Percentiles rank a stretch among this genome's conserved stretches.
Conservation (phyloP, 345 rosid species). For the Turnera subulata region DNA sequence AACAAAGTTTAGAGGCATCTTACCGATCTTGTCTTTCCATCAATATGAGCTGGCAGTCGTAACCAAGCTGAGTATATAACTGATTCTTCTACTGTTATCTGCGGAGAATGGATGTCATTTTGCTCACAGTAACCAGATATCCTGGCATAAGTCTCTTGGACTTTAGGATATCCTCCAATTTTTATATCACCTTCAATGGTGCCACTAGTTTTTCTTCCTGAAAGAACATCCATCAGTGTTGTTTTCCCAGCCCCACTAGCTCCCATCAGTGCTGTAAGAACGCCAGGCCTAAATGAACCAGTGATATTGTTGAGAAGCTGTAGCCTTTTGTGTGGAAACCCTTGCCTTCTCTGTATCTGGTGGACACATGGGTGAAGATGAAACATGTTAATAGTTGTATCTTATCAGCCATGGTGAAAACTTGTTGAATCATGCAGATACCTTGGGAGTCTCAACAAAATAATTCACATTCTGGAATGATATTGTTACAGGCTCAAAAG, state of each 20-base stretch:
- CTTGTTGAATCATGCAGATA: background rate
- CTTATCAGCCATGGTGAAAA: too few relatives aligned
- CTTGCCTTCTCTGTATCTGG: slow-evolving; percentile 28
- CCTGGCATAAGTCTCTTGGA: slow-evolving; percentile 39
- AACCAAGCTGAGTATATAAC: slow-evolving; percentile 39
- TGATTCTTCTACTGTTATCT: slow-evolving; percentile 38
- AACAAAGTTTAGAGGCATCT: slow-evolving; percentile 7
- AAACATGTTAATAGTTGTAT: background rate
- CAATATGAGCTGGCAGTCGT: slow-evolving; percentile 30
- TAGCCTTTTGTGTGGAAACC: slow-evolving; percentile 24
- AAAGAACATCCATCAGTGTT: slow-evolving; percentile 50
- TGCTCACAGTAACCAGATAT: slow-evolving; percentile 47
- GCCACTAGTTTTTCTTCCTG: slow-evolving; percentile 49
- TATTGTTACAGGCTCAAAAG: slow-evolving; percentile 31
- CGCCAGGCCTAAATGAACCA: slow-evolving; percentile 46
- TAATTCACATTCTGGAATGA: slow-evolving; percentile 30
- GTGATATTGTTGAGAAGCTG: too few relatives aligned
- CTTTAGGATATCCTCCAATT: slow-evolving; percentile 42
- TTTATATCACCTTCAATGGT: slow-evolving; percentile 35
- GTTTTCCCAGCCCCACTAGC: slow-evolving; percentile 48
- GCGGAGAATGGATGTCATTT: slow-evolving; percentile 44
- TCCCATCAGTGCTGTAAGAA: slow-evolving; percentile 47
- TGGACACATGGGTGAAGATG: background rate
- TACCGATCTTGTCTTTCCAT: slow-evolving; percentile 33
- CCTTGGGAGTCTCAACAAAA: slow-evolving; percentile 34